Conservation (phyloP, 306 rosid genomes). For the Alnus glutinosa region DNA sequence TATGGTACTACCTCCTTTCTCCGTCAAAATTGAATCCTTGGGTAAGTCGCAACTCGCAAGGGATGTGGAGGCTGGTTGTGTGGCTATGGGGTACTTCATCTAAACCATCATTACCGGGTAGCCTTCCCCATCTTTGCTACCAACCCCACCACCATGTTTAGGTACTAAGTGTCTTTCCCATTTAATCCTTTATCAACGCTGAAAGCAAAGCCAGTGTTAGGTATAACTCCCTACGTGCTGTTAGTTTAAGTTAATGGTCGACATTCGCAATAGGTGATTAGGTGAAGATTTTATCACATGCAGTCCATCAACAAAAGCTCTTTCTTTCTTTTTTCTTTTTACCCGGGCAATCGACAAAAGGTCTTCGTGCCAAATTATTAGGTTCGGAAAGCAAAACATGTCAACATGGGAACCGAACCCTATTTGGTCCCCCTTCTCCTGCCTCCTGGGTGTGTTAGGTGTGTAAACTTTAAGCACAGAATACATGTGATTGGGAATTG, state of each 20-base stretch:
- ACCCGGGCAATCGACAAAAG: neutral
- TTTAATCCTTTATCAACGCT: neutral
- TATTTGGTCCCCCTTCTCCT: neutral
- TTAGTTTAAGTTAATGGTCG: neutral
- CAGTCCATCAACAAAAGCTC: neutral
- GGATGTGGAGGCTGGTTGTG: too few species aligned
- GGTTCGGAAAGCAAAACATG: neutral
- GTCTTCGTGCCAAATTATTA: neutral
- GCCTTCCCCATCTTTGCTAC: too few species aligned
- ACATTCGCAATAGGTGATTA: neutral
- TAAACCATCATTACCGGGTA: too few species aligned
- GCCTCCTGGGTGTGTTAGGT: too few species aligned
- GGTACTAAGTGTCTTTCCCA: neutral
- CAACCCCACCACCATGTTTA: neutral
- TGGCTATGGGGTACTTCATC: too few species aligned
- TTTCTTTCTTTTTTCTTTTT: too few species aligned
- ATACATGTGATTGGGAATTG: neutral
- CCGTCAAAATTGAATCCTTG: too few species aligned
- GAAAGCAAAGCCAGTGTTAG: neutral
- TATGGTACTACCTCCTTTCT: too few species aligned
- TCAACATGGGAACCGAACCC: neutral
- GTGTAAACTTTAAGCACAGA: neutral
- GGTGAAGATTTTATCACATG: neutral
- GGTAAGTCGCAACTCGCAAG: too few species aligned
- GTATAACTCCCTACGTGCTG: neutral